Evolutionary conservation across 1,139 yeast genomes (phyloP).

Genomic region (Hansenula sp.): DNA sequence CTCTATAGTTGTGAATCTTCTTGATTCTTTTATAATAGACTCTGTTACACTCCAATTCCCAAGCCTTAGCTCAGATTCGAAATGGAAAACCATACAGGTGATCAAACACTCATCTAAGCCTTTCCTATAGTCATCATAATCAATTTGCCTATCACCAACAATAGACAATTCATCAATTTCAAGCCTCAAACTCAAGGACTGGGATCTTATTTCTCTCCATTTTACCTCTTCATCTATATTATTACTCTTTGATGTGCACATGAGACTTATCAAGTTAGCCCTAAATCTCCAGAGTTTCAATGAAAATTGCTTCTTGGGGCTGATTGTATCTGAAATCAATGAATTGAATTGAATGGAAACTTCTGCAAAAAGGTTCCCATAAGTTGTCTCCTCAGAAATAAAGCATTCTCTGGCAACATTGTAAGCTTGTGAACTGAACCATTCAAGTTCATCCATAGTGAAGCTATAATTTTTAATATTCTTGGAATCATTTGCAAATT

Average conservation of each 20-base stretch:
- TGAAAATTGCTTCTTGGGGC: constrained; percentile 10
- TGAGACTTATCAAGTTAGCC: constrained; percentile 12
- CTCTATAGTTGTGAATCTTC: constrained; percentile 5
- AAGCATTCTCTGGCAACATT: constrained; percentile 15
- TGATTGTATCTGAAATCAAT: constrained; percentile 15
- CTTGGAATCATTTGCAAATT: constrained; percentile 12
- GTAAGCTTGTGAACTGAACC: constrained; percentile 18
- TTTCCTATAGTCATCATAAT: constrained; percentile 5
- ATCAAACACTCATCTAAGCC: constrained; percentile 15
- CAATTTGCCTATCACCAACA: constrained; percentile 7
- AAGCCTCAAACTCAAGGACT: constrained; percentile 13
- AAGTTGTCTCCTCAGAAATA: constrained; percentile 4
- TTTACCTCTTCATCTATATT: constrained; percentile 6
- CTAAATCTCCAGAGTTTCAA: constrained; percentile 18
- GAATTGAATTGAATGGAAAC: constrained; percentile 8
- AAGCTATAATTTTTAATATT: constrained; percentile 7
- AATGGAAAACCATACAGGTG: constrained; percentile 17
- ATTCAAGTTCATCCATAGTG: constrained; percentile 15
- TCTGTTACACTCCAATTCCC: constrained; percentile 12
- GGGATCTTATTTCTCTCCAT: constrained; percentile 12
- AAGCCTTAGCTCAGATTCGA: constrained; percentile 16
- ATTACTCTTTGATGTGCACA: constrained; percentile 13
- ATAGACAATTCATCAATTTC: constrained; percentile 16
- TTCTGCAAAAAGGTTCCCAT: constrained; percentile 15
- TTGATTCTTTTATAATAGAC: constrained; percentile 13